Evolutionary conservation across 2,329 filamentous ascomycete genomes (phyloP).

Genomic region (Pseudogymnoascus sp.): DNA sequence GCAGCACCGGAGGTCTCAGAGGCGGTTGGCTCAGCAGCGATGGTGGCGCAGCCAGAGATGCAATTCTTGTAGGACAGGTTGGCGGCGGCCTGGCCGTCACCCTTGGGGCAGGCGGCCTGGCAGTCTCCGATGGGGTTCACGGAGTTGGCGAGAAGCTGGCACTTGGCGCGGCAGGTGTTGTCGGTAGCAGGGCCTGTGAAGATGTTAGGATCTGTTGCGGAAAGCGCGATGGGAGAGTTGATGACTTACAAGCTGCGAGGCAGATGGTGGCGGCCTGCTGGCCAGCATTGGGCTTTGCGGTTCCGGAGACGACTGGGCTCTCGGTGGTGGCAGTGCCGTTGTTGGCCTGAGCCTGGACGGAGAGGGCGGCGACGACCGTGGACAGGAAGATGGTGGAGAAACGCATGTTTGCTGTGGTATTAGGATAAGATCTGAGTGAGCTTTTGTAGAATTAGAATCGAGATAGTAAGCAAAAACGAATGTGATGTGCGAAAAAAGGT

Average conservation of each 20-base stretch:
- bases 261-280: not conserved
- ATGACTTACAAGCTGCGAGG: not conserved
- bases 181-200: not conserved
- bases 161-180: not conserved
- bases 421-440: not conserved
- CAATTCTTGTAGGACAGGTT: not conserved
- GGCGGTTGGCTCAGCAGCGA: not conserved
- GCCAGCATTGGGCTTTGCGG: not conserved
- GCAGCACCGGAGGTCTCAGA: not conserved
- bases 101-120: not conserved
- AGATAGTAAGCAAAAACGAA: not conserved
- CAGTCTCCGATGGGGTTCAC: slow-evolving; percentile 6
- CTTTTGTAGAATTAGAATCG: not conserved
- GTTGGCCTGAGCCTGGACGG: not conserved
- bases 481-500: not conserved
- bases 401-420: slow-evolving; percentile 2
- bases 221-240: not conserved
- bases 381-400: slow-evolving; percentile 9
- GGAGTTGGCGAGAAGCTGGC: not conserved
- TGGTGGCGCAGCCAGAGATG: not conserved
- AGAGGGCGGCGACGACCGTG: not conserved
- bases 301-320: not conserved
- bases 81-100: not conserved
- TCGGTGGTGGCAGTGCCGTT: not conserved
- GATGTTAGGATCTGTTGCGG: not conserved